These are phyloP conservation scores for Mycena venus DNA, from an alignment of 768 basidiomycete species.

Conservation along the genomic window DNA sequence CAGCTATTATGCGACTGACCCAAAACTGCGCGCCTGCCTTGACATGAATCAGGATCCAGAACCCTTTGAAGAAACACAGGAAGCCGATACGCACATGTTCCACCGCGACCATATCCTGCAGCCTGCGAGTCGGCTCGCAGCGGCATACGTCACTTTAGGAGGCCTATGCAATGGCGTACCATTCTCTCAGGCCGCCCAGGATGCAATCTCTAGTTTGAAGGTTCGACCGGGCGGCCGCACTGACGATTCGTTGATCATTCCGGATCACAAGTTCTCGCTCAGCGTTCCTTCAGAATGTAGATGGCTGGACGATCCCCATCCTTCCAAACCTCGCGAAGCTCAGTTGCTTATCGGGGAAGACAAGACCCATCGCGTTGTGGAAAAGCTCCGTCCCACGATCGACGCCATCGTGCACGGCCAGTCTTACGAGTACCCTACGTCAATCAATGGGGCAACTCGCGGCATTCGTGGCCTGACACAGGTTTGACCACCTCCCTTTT, in stretches of 20 bases:
- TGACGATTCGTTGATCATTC: background rate
- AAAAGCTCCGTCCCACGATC: background rate
- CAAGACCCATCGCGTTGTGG: constrained; percentile 6
- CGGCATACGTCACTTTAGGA: background rate
- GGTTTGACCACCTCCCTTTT: background rate
- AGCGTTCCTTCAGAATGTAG: background rate
- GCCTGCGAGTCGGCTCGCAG: background rate
- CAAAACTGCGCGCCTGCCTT: background rate
- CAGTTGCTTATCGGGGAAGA: background rate
- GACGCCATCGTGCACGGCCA: background rate
- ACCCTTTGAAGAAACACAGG: background rate
- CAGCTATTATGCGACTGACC: background rate
- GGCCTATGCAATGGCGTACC: background rate
- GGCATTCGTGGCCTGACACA: background rate
- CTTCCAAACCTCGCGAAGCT: background rate
- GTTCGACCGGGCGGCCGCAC: background rate
- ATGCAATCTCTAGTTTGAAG: background rate
- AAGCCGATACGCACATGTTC: background rate
- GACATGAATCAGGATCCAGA: background rate
- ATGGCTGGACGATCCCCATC: background rate
- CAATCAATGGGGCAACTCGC: background rate
- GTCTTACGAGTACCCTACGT: background rate
- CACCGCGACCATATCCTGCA: background rate
- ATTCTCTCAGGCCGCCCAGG: background rate
- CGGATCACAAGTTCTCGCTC: background rate